These are phyloP conservation scores for Exophiala dermatitidis DNA, from an alignment of 2,329 filamentous ascomycete genomes.

Conservation along the genomic window DNA sequence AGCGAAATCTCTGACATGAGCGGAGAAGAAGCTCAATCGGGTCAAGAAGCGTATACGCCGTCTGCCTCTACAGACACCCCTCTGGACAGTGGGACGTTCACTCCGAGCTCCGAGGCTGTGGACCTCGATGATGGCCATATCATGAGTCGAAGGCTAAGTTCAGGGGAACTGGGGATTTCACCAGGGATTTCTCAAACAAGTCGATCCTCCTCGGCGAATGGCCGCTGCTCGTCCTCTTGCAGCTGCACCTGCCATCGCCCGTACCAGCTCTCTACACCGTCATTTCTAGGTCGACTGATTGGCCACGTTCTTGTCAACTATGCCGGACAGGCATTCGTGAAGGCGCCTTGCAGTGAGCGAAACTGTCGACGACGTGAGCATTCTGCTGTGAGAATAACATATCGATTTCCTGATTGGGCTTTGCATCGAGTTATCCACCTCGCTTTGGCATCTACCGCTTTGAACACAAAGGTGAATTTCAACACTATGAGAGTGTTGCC, in stretches of 20 bases:
- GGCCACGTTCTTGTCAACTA: constrained; percentile 3
- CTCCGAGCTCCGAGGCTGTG: too few species aligned
- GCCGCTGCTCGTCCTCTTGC: constrained; percentile 1
- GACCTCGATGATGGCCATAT: too few species aligned
- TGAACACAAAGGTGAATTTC: constrained; percentile 8
- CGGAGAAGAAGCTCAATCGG: too few species aligned
- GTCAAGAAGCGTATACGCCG: too few species aligned
- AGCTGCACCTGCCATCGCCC: constrained; percentile 8
- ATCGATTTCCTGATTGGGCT: constrained; percentile 2
- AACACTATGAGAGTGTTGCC: constrained; percentile 10
- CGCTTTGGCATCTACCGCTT: not conserved
- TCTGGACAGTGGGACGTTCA: too few species aligned
- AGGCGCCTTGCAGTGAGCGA: not conserved
- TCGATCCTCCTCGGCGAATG: not conserved
- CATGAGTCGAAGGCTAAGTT: too few species aligned
- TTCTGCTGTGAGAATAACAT: not conserved
- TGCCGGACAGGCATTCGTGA: not conserved
- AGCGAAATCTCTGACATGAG: too few species aligned
- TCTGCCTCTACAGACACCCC: too few species aligned
- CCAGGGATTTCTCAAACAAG: too few species aligned
- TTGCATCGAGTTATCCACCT: not conserved
- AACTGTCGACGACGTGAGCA: not conserved
- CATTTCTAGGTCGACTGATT: not conserved
- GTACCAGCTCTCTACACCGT: constrained; percentile 3
- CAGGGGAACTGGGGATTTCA: too few species aligned